Base-by-base conservation (phyloP, 257 asterid genomes). In the Capsicum chinense region DNA sequence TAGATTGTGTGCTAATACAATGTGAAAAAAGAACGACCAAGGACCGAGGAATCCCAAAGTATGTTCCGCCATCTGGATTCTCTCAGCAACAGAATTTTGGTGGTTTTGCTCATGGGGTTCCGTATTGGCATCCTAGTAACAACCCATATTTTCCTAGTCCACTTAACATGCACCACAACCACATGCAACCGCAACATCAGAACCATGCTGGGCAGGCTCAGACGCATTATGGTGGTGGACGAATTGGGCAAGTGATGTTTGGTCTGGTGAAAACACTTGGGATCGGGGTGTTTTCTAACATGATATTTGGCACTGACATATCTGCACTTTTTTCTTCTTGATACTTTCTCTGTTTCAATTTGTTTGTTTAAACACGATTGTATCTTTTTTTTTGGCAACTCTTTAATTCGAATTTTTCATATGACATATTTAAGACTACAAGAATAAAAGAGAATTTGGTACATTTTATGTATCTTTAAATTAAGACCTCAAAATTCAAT, bases 221-320 rank as follows among this genome's bases (percentile, higher is more conserved):
- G 37, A 66, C 82, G 33, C 35, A 71, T 17, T 10, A n/a, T 47
- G 57, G 17, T 71, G 56, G 79, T 71, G 56, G 79, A 19, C 80
- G 84, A 7, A 44, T 62, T 6, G 87, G 90, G 58, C 82, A 44
- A 81, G 85, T 85, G 13, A 90, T 87, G 92, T 89, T 91, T 86
- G 14, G 70, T 56, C 62, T 89, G 17, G 90, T 89, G 3, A 88
- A 62, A 66, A 84, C 73, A 84, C 85, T 91, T 76, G 92, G 85
- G 33, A 6, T 84, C 79, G 90, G 91, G 19, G 94, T 88, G 85
- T 0, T 89, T 4, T 88, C 90, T 16, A 87, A 86, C 83, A 80
- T 88, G 90, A 79, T 89, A 14, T 91, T 88, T 84, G 91, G 92
- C 54, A 83, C 79, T 44, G 93, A 89, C 86, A 7, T 87, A 26